These are phyloP conservation scores for Penicillium hesseltinei DNA, from an alignment of 2,329 filamentous ascomycete genomes.

Conservation along the genomic window DNA sequence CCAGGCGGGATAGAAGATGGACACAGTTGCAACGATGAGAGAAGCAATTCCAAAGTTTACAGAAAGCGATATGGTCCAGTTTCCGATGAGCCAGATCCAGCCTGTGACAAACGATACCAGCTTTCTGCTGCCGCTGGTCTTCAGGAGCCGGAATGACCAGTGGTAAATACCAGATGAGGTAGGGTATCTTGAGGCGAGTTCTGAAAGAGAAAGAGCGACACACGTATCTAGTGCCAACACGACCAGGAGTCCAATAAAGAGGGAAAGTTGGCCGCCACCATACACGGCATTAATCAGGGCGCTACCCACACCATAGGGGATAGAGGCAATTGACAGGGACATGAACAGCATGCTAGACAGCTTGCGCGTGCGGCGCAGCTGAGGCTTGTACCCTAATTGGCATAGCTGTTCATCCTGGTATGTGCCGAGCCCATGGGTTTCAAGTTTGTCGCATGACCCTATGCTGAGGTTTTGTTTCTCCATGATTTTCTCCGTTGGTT, in stretches of 20 bases:
- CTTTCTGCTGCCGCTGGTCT: constrained; percentile 40
- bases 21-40: constrained; percentile 51
- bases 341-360: constrained; percentile 14
- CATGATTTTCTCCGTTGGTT: not conserved
- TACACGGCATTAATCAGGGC: constrained; percentile 44
- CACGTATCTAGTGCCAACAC: constrained; percentile 55
- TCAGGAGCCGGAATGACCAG: constrained; percentile 51
- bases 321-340: constrained; percentile 26
- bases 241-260: constrained; percentile 58
- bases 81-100: constrained; percentile 54
- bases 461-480: not conserved
- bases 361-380: constrained; percentile 8
- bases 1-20: constrained; percentile 56
- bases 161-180: constrained; percentile 55
- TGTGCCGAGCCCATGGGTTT: not conserved
- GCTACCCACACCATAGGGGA: constrained; percentile 53
- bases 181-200: constrained; percentile 53
- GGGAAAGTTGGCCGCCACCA: constrained; percentile 52
- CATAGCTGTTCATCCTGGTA: constrained; percentile 9
- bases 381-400: constrained; percentile 9
- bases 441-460: not conserved
- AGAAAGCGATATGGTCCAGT: constrained; percentile 54
- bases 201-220: constrained; percentile 51
- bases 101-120: constrained; percentile 53
- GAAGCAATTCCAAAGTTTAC: constrained; percentile 58